phyloP scores from a whole-genome alignment of 306 rosid genomes.

The Vigna hirtella region DNA sequence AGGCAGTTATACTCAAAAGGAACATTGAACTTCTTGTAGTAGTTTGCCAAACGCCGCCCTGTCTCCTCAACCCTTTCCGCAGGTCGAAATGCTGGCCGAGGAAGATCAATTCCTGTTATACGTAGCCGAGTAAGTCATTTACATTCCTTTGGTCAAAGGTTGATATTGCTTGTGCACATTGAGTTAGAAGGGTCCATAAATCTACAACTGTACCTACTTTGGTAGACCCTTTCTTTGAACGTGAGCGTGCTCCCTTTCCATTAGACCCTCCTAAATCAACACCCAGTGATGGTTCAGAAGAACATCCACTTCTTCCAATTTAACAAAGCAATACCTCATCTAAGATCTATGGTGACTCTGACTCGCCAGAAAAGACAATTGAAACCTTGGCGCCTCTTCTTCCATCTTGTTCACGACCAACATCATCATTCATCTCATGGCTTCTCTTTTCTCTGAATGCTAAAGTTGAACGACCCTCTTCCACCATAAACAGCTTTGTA shows the following conservation, averaged over 20 bases:
- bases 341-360: slow-evolving; percentile 48
- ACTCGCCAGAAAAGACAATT: slow-evolving; percentile 42
- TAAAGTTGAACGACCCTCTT: slow-evolving; percentile 12
- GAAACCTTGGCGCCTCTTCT: slow-evolving; percentile 58
- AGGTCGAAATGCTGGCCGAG: slow-evolving; percentile 76
- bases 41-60: slow-evolving; percentile 58
- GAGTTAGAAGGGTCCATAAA: slow-evolving; percentile 71
- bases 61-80: slow-evolving; percentile 73
- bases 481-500: background rate
- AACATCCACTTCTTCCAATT: background rate
- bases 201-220: slow-evolving; percentile 47
- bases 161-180: slow-evolving; percentile 78
- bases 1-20: slow-evolving; percentile 61
- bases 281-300: slow-evolving; percentile 30
- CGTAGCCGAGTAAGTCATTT: slow-evolving; percentile 61
- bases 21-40: slow-evolving; percentile 63
- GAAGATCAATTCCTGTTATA: slow-evolving; percentile 74
- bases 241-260: slow-evolving; percentile 38
- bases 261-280: slow-evolving; percentile 39
- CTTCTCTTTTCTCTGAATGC: slow-evolving; percentile 47
- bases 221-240: slow-evolving; percentile 54
- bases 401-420: slow-evolving; percentile 43
- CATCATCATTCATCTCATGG: slow-evolving; percentile 33
- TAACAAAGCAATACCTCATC: slow-evolving; percentile 52
- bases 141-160: slow-evolving; percentile 66